These are phyloP conservation scores for Vigna unguiculata DNA, from an alignment of 306 rosid species.

Conservation along the genomic window DNA sequence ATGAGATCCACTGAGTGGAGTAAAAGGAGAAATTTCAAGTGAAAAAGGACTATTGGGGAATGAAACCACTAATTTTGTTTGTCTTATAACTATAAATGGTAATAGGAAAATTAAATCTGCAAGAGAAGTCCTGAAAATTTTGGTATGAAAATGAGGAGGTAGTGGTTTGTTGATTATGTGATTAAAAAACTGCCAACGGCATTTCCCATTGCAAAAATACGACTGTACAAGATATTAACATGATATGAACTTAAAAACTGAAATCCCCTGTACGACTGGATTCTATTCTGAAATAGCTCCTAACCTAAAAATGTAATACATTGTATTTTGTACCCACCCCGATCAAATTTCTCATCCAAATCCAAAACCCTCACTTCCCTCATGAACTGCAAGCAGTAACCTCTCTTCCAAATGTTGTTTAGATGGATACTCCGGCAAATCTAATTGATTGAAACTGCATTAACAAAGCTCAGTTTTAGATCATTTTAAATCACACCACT, in stretches of 20 bases:
- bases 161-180: no score
- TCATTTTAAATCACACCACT: constrained; percentile 15
- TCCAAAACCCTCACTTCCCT: constrained; percentile 96
- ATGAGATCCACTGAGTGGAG: no score
- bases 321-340: constrained; percentile 24
- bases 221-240: constrained; percentile 86
- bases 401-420: constrained; percentile 90
- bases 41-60: no score
- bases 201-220: constrained; percentile 65
- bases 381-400: constrained; percentile 91
- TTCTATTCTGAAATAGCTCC: constrained; percentile 52
- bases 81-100: no score
- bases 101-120: no score
- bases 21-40: no score
- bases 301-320: constrained; percentile 64
- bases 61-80: no score
- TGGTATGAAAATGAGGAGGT: no score
- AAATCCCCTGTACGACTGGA: constrained; percentile 64
- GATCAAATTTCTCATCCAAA: constrained; percentile 64
- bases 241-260: constrained; percentile 54
- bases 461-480: not conserved
- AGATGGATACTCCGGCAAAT: constrained; percentile 96
- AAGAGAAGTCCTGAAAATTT: no score
- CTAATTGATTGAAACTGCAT: constrained; percentile 96
- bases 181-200: constrained; percentile 73